Percentiles rank a stretch among this genome's conserved stretches.
Evolutionary conservation across 2,329 filamentous ascomycete species (phyloP).

Genomic region (Curvularia sp.): DNA sequence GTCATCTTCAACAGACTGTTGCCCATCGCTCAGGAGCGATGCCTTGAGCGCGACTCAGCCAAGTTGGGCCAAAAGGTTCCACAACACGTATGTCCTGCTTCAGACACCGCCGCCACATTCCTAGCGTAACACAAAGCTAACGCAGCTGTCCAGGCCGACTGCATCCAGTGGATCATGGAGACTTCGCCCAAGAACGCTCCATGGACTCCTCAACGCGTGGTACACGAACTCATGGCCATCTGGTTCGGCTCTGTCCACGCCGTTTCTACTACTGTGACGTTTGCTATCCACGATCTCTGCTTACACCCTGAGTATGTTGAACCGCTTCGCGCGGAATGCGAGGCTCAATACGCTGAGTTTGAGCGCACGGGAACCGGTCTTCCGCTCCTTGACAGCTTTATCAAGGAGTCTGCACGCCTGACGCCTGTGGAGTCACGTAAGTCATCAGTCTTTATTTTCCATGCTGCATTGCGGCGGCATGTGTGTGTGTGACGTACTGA

Average conservation of each 20-base stretch:
- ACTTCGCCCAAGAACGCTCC: slow-evolving; percentile 32
- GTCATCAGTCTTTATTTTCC: background rate
- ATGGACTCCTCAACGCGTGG: slow-evolving; percentile 36
- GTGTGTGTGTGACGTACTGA: background rate
- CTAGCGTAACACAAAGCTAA: background rate
- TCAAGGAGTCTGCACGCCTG: slow-evolving; percentile 29
- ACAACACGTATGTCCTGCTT: slow-evolving; percentile 9
- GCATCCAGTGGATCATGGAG: slow-evolving; percentile 48
- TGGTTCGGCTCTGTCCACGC: slow-evolving; percentile 48
- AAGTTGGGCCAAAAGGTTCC: slow-evolving; percentile 20
- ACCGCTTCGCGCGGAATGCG: slow-evolving; percentile 25
- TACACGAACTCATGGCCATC: slow-evolving; percentile 44
- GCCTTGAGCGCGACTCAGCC: slow-evolving; percentile 21
- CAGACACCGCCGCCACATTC: too few relatives aligned
- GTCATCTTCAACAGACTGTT: slow-evolving; percentile 25
- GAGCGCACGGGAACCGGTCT: slow-evolving; percentile 21
- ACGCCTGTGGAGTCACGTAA: slow-evolving; percentile 29
- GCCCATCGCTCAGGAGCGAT: slow-evolving; percentile 24
- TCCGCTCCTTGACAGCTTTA: slow-evolving; percentile 33
- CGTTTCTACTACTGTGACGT: slow-evolving; percentile 27
- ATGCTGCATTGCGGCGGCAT: background rate
- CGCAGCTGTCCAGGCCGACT: slow-evolving; percentile 24
- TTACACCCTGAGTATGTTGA: slow-evolving; percentile 27
- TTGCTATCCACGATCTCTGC: slow-evolving; percentile 29
- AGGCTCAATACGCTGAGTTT: slow-evolving; percentile 23